A percentile compares a stretch with the other conserved stretches of the same genome.
Evolutionary conservation across 2,329 filamentous ascomycete species (phyloP).

Genomic region (Aureobasidium sp.): DNA sequence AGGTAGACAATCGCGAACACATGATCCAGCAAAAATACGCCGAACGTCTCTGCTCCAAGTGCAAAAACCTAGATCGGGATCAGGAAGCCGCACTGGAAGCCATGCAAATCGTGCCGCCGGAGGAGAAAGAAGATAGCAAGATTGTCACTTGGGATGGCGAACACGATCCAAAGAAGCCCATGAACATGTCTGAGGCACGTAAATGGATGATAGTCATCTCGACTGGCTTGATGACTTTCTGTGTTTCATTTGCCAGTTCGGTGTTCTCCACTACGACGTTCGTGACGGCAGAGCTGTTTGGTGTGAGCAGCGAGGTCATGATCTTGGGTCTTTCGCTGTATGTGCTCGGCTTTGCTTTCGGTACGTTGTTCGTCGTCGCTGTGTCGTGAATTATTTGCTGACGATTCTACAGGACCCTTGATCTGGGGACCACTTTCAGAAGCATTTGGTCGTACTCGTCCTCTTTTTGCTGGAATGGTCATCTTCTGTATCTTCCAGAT

Average conservation of each 20-base stretch:
- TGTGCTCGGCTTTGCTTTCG: conserved; percentile 29
- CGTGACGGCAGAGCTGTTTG: conserved; percentile 35
- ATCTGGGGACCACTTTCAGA: conserved; percentile 52
- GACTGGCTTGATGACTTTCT: conserved; percentile 23
- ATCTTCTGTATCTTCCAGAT: conserved; percentile 49
- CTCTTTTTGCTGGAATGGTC: conserved; percentile 43
- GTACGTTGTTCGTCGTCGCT: background rate
- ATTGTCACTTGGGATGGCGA: conserved; percentile 22
- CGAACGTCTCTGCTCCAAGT: conserved; percentile 1
- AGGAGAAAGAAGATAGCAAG: conserved; percentile 16
- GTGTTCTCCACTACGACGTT: conserved; percentile 40
- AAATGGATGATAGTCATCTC: conserved; percentile 24
- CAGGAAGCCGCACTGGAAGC: conserved; percentile 6
- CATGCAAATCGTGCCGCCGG: background rate
- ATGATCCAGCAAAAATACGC: conserved; percentile 6
- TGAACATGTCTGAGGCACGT: conserved; percentile 18
- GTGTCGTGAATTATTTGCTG: background rate
- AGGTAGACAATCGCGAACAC: conserved; percentile 1
- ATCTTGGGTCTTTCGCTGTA: conserved; percentile 45
- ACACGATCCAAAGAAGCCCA: conserved; percentile 21
- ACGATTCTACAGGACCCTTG: conserved; percentile 1
- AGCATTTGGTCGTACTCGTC: conserved; percentile 44
- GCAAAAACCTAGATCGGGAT: background rate
- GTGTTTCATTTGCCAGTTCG: conserved; percentile 22
- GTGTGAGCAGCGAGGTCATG: conserved; percentile 39